Evolutionary conservation across 768 basidiomycete genomes (phyloP).

Genomic region (Suillus subalutaceus): DNA sequence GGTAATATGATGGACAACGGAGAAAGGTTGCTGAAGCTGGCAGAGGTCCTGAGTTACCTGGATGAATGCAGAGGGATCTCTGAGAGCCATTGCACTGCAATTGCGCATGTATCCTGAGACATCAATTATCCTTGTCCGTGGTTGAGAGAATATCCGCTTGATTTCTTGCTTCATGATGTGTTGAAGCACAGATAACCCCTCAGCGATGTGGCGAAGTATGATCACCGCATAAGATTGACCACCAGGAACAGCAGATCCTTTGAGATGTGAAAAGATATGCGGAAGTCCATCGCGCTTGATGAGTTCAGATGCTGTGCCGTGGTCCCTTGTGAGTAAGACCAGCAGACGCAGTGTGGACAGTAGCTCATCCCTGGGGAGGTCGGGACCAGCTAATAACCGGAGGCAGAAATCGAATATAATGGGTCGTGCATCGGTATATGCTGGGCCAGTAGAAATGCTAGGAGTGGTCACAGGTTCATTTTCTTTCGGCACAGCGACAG

Average conservation of each 20-base stretch:
- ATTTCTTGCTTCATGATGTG: constrained; percentile 83
- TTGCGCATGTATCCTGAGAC: constrained; percentile 72
- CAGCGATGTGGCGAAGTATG: constrained; percentile 90
- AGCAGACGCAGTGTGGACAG: constrained; percentile 81
- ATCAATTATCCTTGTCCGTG: constrained; percentile 72
- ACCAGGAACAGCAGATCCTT: constrained; percentile 56
- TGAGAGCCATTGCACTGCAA: constrained; percentile 77
- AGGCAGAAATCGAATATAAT: constrained; percentile 79
- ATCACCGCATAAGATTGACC: constrained; percentile 84
- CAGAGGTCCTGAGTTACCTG: constrained; percentile 72
- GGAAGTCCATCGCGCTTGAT: constrained; percentile 65
- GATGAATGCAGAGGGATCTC: constrained; percentile 79
- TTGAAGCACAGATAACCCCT: constrained; percentile 67
- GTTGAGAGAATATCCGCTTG: constrained; percentile 75
- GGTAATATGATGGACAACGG: constrained; percentile 57
- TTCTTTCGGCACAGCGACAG: constrained; percentile 69
- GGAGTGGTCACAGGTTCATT: constrained; percentile 59
- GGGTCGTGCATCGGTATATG: constrained; percentile 59
- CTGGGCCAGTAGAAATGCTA: constrained; percentile 60
- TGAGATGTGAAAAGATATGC: constrained; percentile 68
- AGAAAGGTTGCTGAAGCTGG: constrained; percentile 68
- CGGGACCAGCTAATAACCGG: constrained; percentile 64
- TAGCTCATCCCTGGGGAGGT: constrained; percentile 78
- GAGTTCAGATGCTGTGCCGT: constrained; percentile 64
- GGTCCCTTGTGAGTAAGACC: constrained; percentile 81